Conservation (phyloP, 495 filamentous ascomycete species). For the Cudoniella acicularis region DNA sequence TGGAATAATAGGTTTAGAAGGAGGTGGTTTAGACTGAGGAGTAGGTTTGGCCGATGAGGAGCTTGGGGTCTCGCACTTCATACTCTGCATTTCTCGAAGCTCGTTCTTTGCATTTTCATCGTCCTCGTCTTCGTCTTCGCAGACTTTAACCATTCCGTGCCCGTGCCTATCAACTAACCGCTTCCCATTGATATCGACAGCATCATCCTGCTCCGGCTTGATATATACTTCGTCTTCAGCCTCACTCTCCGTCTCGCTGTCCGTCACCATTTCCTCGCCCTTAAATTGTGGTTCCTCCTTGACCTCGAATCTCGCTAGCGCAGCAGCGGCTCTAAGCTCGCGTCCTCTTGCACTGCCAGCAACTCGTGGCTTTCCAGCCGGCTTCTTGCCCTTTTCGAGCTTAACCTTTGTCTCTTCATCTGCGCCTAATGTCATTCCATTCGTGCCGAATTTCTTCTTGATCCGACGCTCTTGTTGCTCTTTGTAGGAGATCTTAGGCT, state of each 20-base stretch:
- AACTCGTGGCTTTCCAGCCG: slow-evolving; percentile 57
- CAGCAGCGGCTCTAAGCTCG: slow-evolving; percentile 72
- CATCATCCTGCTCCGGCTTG: slow-evolving; percentile 31
- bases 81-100: slow-evolving; percentile 15
- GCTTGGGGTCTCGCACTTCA: background rate
- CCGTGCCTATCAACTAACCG: slow-evolving; percentile 59
- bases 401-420: slow-evolving; percentile 58
- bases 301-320: slow-evolving; percentile 66
- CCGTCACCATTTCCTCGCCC: slow-evolving; percentile 23
- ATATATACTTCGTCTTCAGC: slow-evolving; percentile 13
- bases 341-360: slow-evolving; percentile 66
- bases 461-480: slow-evolving; percentile 64
- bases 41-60: background rate
- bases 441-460: slow-evolving; percentile 68
- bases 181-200: slow-evolving; percentile 55
- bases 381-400: slow-evolving; percentile 58
- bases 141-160: slow-evolving; percentile 61
- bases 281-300: slow-evolving; percentile 35
- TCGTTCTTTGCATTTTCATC: slow-evolving; percentile 19
- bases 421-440: slow-evolving; percentile 62
- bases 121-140: slow-evolving; percentile 58
- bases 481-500: slow-evolving; percentile 51
- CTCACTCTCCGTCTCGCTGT: slow-evolving; percentile 24
- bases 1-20: background rate
- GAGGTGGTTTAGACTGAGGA: background rate